Evolutionary conservation across 345 rosid genomes (phyloP), one percentile per base, ranked within the genome.

Genomic region (Lumnitzera littorea): DNA sequence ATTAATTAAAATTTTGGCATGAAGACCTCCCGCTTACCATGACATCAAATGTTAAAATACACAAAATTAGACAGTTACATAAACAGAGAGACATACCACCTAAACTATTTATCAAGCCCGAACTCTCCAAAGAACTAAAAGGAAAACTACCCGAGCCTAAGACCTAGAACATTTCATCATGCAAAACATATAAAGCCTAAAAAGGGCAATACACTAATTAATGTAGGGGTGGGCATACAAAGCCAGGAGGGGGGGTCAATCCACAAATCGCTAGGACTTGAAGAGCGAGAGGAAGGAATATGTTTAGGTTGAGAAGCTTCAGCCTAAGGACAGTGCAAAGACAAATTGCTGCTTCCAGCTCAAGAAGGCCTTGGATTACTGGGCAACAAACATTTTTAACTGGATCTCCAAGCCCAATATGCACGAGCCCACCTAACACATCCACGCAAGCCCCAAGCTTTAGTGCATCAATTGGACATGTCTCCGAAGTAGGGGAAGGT

Each of bases 291-390:
- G 83, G 83, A 47, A 75, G 58, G 71, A 67, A 67, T 20, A 78
- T 67, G 50, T 72, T 75, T 15, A 78, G 60, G 66, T 78, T 78
- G 13, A 78, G 77, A 16, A 78, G 73, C 77, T 67, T 78, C 11
- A 78, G 70, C 68, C 77, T 69, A 23, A 75, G 57, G 25, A 66
- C 67, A 0, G 77, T 67, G 67, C 83, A 78, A 24, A 78, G 70
- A 51, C 83, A 78, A 57, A 78, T 24, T 0, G 83, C 83, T 23
- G 83, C 83, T 76, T 78, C 83, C 16, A 78, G 75, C 71, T 75
- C 77, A 0, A 78, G 68, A 64, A 78, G 62, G 25, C 83, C 83
- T 58, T 67, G 49, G 17, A 78, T 48, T 50, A 78, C 73, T 0
- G 83, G 83, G 17, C 80, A 75, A 27, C 83, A 78, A 7, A 62